Evolutionary conservation across 306 rosid genomes (phyloP).

Genomic region (Betula pendula): DNA sequence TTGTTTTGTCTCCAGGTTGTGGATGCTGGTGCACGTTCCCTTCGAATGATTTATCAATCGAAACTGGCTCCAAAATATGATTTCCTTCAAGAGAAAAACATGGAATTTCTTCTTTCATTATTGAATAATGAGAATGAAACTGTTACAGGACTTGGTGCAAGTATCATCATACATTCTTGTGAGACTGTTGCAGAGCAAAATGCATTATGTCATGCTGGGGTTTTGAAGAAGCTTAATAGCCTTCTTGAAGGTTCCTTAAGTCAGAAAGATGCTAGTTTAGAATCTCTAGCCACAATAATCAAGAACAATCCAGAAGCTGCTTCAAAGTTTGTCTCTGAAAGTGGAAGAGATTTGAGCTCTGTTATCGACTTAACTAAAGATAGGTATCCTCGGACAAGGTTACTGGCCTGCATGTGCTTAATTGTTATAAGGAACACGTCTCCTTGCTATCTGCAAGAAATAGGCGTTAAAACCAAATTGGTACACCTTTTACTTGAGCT

Average conservation of each 20-base stretch:
- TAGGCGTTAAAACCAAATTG: conserved; percentile 75
- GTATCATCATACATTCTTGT: conserved; percentile 83
- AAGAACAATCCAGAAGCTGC: conserved; percentile 65
- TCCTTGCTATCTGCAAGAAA: conserved; percentile 66
- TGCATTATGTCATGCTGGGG: conserved; percentile 60
- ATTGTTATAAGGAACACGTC: conserved; percentile 80
- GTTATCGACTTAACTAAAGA: conserved; percentile 76
- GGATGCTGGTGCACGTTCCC: conserved; percentile 87
- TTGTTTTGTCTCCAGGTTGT: conserved; percentile 58
- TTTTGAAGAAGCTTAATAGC: conserved; percentile 59
- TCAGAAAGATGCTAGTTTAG: conserved; percentile 93
- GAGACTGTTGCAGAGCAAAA: conserved; percentile 61
- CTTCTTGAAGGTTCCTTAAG: conserved; percentile 79
- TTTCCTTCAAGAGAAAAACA: conserved; percentile 56
- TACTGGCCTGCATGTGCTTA: conserved; percentile 81
- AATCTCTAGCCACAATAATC: conserved; percentile 68
- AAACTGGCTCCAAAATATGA: conserved; percentile 86
- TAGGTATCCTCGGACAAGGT: conserved; percentile 71
- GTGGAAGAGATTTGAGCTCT: conserved; percentile 61
- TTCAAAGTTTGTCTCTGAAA: conserved; percentile 61
- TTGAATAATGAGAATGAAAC: conserved; percentile 78
- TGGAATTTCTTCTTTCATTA: conserved; percentile 71
- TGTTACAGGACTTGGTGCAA: conserved; percentile 87
- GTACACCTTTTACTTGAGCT: conserved; percentile 86
- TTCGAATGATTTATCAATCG: conserved; percentile 89